These are phyloP conservation scores for Fusarium irregulare DNA, from an alignment of 2,329 filamentous ascomycete species.

Conservation along the genomic window DNA sequence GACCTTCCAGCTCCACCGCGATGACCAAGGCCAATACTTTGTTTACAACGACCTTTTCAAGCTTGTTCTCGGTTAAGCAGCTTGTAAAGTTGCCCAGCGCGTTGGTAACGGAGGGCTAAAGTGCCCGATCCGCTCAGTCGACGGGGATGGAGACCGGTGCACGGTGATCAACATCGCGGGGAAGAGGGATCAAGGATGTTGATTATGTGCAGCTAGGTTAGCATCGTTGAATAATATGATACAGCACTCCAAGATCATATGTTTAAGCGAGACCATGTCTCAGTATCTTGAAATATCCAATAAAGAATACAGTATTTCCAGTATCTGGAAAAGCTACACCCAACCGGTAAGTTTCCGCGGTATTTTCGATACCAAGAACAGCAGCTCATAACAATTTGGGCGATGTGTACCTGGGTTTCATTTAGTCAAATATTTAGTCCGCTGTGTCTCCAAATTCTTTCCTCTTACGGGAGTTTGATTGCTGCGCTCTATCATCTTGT, in stretches of 20 bases:
- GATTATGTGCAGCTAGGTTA: neutral
- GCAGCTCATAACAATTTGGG: neutral
- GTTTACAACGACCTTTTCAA: constrained; percentile 97
- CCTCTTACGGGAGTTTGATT: neutral
- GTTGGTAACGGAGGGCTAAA: constrained; percentile 9
- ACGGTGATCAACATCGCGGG: constrained; percentile 9
- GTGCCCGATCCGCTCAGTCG: constrained; percentile 37
- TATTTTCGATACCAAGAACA: neutral
- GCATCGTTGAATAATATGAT: neutral
- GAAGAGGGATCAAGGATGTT: constrained; percentile 6
- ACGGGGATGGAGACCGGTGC: constrained; percentile 38
- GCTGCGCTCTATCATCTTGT: neutral
- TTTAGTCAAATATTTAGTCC: neutral
- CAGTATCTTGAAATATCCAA: neutral
- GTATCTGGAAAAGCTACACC: neutral
- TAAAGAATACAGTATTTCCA: neutral
- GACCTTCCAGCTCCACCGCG: constrained; percentile 84
- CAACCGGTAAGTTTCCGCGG: constrained; percentile 40
- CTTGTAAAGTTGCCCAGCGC: neutral
- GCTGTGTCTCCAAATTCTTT: neutral
- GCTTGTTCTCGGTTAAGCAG: constrained; percentile 74
- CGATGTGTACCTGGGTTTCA: neutral
- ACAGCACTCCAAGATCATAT: neutral
- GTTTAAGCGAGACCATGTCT: neutral
- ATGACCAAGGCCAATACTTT: constrained; percentile 76